Evolutionary conservation across 2,329 filamentous ascomycete species (phyloP), one percentile per base, ranked within the genome.

Genomic region (Aspergillus ruber): DNA sequence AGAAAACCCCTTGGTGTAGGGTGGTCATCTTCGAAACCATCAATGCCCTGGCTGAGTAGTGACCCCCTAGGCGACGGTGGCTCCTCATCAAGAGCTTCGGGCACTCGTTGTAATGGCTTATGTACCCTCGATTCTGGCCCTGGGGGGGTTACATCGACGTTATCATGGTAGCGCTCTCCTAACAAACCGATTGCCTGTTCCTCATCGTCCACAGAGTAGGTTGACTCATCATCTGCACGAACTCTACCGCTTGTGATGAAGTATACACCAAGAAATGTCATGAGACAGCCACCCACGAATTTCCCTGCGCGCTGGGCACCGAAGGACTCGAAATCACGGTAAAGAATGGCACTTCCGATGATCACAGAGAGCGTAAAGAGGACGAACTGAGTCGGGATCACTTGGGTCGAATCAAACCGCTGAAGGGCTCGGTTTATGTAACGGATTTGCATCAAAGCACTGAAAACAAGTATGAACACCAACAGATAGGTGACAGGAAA

Each of bases 231-330:
- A 23, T 70, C 78, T 9, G 75, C 71, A 12, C 68, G 72, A 44
- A 79, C 74, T 56, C 90, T 79, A 46, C 89, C 90, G 60, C 86
- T 95, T 1, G 93, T 97, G 62, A 98, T 96, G 56, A 96, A 80
- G 69, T 93, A 97, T n/a, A 98, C 93, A 8, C 93, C 93, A 50
- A 91, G 83, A 67, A 98, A 98, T 1, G 93, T 98, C 54, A 98
- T 71, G 4, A 88, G 76, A 68, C 93, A 98, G 33, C 93, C 93
- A 18, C 88, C 88, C 10, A 95, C 73, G 62, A 98, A 98, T 60
- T 95, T 95, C 48, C 75, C 73, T 2, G 88, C 87, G 59, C 88
- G 86, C 42, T 83, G 77, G 25, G 77, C 70, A 0, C 83, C 86
- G 6, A 88, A 87, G 38, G 86, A 84, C 66, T 97, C 88, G 61